Evolutionary conservation across 140 eudicot species (phyloP).

Genomic region (Erigeron philadelphicus): DNA sequence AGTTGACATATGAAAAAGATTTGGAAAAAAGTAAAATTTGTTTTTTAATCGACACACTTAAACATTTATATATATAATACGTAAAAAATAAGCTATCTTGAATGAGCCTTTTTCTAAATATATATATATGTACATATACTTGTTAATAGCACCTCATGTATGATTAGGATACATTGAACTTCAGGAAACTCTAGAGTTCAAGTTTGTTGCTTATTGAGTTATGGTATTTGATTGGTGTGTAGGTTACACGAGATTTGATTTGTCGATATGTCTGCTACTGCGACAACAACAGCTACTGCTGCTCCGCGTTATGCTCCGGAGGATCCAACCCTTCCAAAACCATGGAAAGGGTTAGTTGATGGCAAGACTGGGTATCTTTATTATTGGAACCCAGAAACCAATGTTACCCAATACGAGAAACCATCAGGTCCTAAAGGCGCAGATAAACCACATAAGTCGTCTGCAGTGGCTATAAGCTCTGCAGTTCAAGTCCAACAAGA

Average conservation of each 20-base stretch:
- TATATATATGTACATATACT: too few relatives aligned
- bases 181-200: background rate
- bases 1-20: too few relatives aligned
- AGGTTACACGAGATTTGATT: constrained; percentile 14
- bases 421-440: constrained; percentile 46
- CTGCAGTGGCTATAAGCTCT: constrained; percentile 44
- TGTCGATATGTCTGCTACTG: constrained; percentile 52
- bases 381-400: constrained; percentile 93
- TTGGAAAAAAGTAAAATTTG: too few relatives aligned
- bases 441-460: constrained; percentile 31
- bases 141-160: too few relatives aligned
- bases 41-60: too few relatives aligned
- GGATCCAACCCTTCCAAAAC: constrained; percentile 90
- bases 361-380: constrained; percentile 81
- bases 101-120: too few relatives aligned
- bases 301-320: constrained; percentile 76
- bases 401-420: constrained; percentile 78
- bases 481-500: constrained; percentile 45
- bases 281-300: constrained; percentile 37
- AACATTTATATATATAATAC: too few relatives aligned
- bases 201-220: background rate
- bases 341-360: constrained; percentile 97
- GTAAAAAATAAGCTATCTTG: too few relatives aligned
- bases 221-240: constrained; percentile 14
- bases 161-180: too few relatives aligned